A percentile compares a stretch with the other conserved stretches of the same genome.
Evolutionary conservation across 2,329 filamentous ascomycete species (phyloP).

Genomic region (Epicoccum nigrum): DNA sequence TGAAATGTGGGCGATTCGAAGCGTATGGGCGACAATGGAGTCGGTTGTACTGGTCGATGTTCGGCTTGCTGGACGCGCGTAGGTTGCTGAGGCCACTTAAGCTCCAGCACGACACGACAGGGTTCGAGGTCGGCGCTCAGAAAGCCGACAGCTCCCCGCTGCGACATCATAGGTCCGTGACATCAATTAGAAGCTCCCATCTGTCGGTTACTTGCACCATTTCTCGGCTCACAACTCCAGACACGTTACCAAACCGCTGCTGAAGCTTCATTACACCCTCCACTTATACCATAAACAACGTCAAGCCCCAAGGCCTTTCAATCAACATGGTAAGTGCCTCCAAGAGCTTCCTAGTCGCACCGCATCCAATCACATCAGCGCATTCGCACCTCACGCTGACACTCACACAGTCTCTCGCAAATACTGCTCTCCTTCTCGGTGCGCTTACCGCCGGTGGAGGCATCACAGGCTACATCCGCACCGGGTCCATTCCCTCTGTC

Average conservation of each 20-base stretch:
- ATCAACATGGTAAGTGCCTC: slow-evolving; percentile 5
- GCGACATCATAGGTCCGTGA: slow-evolving; percentile 22
- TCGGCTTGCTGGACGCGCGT: slow-evolving; percentile 15
- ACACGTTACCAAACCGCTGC: neutral
- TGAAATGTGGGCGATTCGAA: slow-evolving; percentile 7
- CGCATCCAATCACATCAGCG: slow-evolving; percentile 4
- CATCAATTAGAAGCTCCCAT: slow-evolving; percentile 11
- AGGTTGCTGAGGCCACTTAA: slow-evolving; percentile 33
- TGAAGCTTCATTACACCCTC: slow-evolving; percentile 1
- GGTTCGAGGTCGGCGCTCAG: slow-evolving; percentile 17
- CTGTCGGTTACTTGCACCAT: slow-evolving; percentile 3
- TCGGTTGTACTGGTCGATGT: slow-evolving; percentile 16
- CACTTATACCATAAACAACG: neutral
- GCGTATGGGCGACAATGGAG: slow-evolving; percentile 6
- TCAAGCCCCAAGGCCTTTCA: neutral
- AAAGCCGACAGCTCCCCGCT: slow-evolving; percentile 21
- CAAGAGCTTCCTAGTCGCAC: neutral
- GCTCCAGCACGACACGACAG: slow-evolving; percentile 12
- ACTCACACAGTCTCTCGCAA: slow-evolving; percentile 51
- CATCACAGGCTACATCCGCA: slow-evolving; percentile 82
- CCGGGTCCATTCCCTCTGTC: slow-evolving; percentile 84
- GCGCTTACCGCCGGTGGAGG: slow-evolving; percentile 85
- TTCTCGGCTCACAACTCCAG: neutral
- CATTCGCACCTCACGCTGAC: slow-evolving; percentile 1
- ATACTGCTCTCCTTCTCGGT: slow-evolving; percentile 78